Evolutionary conservation across 2,329 filamentous ascomycete species (phyloP).

Genomic region (Emericellopsis atlantica): DNA sequence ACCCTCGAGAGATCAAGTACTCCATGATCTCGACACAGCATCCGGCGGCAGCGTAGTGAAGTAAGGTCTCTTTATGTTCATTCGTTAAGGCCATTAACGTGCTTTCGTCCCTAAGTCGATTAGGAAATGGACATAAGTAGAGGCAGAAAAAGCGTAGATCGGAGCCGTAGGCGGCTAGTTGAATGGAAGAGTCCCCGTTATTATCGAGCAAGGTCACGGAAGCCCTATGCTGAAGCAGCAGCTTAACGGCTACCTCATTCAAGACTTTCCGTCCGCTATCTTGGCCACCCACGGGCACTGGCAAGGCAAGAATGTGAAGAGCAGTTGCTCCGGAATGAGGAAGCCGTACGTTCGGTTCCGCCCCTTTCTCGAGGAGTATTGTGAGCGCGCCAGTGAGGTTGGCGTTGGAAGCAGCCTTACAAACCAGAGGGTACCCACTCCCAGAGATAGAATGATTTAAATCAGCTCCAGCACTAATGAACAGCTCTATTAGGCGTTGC

Average conservation of each 20-base stretch:
- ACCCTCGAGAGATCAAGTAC: conserved; percentile 5
- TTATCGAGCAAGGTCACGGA: conserved; percentile 7
- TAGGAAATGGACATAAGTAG: conserved; percentile 5
- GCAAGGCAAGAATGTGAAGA: conserved; percentile 9
- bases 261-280: not conserved
- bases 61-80: conserved; percentile 9
- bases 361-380: conserved; percentile 11
- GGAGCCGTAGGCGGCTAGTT: conserved; percentile 7
- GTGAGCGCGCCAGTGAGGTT: conserved; percentile 8
- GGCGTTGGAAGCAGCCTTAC: conserved; percentile 1
- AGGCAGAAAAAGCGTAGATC: conserved; percentile 8
- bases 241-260: conserved; percentile 5
- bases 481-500: conserved; percentile 6
- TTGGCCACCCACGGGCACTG: not conserved
- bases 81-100: conserved; percentile 6
- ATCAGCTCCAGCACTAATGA: conserved; percentile 10
- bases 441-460: conserved; percentile 3
- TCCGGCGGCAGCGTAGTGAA: conserved; percentile 15
- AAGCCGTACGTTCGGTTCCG: conserved; percentile 8
- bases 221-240: conserved; percentile 9
- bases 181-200: conserved; percentile 10
- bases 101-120: not conserved
- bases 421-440: conserved; percentile 2
- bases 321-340: conserved; percentile 5
- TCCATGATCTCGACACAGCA: conserved; percentile 8